phyloP scores from a whole-genome alignment of 495 filamentous ascomycete species.

The Talaromyces liani region DNA sequence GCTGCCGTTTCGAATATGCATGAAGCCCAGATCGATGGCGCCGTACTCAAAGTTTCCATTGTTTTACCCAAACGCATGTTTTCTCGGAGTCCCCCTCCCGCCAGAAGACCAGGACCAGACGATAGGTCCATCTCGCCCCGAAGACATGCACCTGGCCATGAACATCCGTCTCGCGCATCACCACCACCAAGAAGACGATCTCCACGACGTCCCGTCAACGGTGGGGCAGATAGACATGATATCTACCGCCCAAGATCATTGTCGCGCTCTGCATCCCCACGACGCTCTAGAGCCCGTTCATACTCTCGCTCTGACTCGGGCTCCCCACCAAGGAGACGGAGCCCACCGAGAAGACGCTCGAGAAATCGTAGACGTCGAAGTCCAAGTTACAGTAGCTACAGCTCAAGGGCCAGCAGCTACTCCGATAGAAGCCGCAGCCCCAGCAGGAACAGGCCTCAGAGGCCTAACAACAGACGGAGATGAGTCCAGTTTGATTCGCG shows the following conservation, averaged over 20 bases:
- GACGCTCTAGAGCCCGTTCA: slow-evolving; percentile 28
- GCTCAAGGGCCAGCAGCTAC: slow-evolving; percentile 33
- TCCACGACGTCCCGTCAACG: slow-evolving; percentile 29
- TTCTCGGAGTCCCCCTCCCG: slow-evolving; percentile 42
- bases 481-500: background rate
- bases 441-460: slow-evolving; percentile 28
- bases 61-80: slow-evolving; percentile 73
- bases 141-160: slow-evolving; percentile 22
- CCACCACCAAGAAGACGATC: slow-evolving; percentile 25
- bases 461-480: background rate
- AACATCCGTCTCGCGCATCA: slow-evolving; percentile 20
- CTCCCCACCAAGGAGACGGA: slow-evolving; percentile 26
- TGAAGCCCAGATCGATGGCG: slow-evolving; percentile 89
- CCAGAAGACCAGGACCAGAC: slow-evolving; percentile 19
- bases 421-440: slow-evolving; percentile 38
- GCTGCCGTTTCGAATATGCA: slow-evolving; percentile 95
- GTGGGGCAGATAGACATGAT: slow-evolving; percentile 40
- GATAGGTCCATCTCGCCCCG: slow-evolving; percentile 26
- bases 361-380: slow-evolving; percentile 39
- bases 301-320: slow-evolving; percentile 23
- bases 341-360: slow-evolving; percentile 21
- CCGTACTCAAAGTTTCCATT: slow-evolving; percentile 83
- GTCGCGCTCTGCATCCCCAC: slow-evolving; percentile 38
- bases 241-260: slow-evolving; percentile 40
- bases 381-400: slow-evolving; percentile 49